Percentiles rank a stretch among this genome's conserved stretches.
Evolutionary conservation across 306 rosid species (phyloP).

Genomic region (Rosa multiflora): DNA sequence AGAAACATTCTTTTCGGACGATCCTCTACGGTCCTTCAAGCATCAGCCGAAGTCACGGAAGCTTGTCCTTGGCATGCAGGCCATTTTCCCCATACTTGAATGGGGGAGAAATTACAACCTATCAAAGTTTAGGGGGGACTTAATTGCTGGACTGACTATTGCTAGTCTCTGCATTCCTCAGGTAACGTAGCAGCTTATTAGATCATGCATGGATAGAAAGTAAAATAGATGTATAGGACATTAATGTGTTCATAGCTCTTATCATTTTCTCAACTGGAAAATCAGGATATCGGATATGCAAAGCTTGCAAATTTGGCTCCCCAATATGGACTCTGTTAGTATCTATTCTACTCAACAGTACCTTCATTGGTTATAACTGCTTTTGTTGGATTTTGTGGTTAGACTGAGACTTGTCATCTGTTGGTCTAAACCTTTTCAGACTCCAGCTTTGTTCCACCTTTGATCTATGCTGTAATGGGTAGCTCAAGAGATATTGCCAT

Average conservation of each 20-base stretch:
- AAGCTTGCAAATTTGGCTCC: slow-evolving; percentile 89
- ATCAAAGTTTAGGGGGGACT: slow-evolving; percentile 71
- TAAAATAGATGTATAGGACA: neutral
- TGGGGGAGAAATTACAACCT: slow-evolving; percentile 78
- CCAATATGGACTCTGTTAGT: slow-evolving; percentile 89
- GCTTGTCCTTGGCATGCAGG: slow-evolving; percentile 66
- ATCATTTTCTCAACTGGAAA: slow-evolving; percentile 27
- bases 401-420: slow-evolving; percentile 26
- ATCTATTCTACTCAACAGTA: slow-evolving; percentile 7
- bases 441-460: slow-evolving; percentile 93
- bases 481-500: slow-evolving; percentile 97
- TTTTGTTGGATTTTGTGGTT: slow-evolving; percentile 22
- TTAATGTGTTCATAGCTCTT: slow-evolving; percentile 24
- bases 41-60: slow-evolving; percentile 67
- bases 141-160: slow-evolving; percentile 86
- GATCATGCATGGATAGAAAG: slow-evolving; percentile 5
- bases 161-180: slow-evolving; percentile 99
- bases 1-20: slow-evolving; percentile 87
- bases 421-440: slow-evolving; percentile 43
- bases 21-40: slow-evolving; percentile 82
- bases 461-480: slow-evolving; percentile 91
- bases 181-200: slow-evolving; percentile 44
- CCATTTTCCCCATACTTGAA: slow-evolving; percentile 70
- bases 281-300: slow-evolving; percentile 87
- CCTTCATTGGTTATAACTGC: slow-evolving; percentile 3